Evolutionary conservation across 768 basidiomycete species (phyloP), one percentile per base, ranked within the genome.

Genomic region (Royoungia palumana): DNA sequence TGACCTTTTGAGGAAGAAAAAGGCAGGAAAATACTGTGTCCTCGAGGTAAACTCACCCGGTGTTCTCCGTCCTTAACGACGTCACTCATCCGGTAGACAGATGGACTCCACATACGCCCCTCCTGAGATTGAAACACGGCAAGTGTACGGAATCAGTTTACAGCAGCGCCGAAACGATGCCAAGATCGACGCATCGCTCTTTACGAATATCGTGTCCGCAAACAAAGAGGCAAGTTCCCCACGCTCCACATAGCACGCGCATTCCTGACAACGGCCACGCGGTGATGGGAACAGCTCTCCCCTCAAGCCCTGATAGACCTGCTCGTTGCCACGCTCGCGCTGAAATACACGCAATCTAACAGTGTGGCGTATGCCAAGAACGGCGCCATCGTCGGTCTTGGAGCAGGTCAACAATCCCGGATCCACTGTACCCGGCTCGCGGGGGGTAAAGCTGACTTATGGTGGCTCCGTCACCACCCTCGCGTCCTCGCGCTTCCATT

Each of bases 331-430:
- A 98, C 96, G 11, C 83, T 97, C 20, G 88, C 95, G 1, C 79
- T 98, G 60, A 99, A 98, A 69, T 99, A 98, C 77, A 99, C 96
- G 1, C 96, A 98, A 68, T 99, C 96, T 42, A 98, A 99, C 78
- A 94, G 91, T 54, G 96, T 99, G 44, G 87, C 95, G 25, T 99
- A 96, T 64, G 92, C 94, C 1, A 85, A 83, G 60, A 86, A 83
- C 61, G 96, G 96, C 12, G 83, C 94, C 13, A 87, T 95, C 66
- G 80, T 99, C 59, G 96, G 95, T 40, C 86, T 97, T 40, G 96
- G 96, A 28, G 96, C 96, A 0, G 96, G 95, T 12, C 96, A 98
- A 64, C 96, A 98, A 67, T 98, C 95, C 5, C 89, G 96, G 35
- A 99, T 99, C 64, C 96, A 99, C 75, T 99, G 96, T 73, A 99